These are phyloP conservation scores for Trichoderma cornu-damae DNA, from an alignment of 2,329 filamentous ascomycete genomes.

Conservation along the genomic window DNA sequence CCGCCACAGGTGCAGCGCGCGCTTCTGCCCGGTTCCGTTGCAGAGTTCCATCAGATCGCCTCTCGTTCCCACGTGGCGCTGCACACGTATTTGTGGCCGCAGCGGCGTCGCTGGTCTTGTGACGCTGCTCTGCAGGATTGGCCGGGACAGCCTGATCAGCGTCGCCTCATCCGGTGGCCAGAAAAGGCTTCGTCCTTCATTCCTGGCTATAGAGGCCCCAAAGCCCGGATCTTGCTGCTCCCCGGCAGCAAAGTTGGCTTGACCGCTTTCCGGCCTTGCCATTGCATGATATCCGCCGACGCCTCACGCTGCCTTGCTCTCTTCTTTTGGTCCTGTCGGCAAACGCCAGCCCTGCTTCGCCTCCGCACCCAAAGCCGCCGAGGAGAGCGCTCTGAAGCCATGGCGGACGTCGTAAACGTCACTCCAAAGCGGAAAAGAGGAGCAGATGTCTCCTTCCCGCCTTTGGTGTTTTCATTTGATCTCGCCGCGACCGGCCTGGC, in stretches of 20 bases:
- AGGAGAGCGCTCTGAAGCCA: neutral
- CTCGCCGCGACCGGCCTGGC: conserved; percentile 27
- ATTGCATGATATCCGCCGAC: conserved; percentile 1
- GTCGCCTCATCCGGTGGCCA: neutral
- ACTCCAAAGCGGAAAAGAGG: conserved; percentile 47
- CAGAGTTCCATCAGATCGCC: conserved; percentile 13
- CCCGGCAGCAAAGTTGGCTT: neutral
- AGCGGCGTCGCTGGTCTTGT: conserved; percentile 13
- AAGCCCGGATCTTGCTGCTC: neutral
- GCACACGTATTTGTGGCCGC: neutral
- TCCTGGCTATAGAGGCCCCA: neutral
- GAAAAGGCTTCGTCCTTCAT: neutral
- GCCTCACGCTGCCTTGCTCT: neutral
- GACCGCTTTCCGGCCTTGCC: conserved; percentile 10
- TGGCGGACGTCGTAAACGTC: conserved; percentile 22
- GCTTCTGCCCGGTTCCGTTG: conserved; percentile 4
- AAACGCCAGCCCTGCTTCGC: neutral
- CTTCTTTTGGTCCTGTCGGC: neutral
- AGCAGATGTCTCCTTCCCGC: conserved; percentile 32
- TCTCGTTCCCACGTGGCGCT: conserved; percentile 13
- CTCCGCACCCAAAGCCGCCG: neutral
- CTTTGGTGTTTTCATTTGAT: conserved; percentile 46
- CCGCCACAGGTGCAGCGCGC: conserved; percentile 5
- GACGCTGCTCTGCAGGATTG: conserved; percentile 2
- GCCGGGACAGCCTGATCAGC: neutral